A percentile compares a stretch with the other conserved stretches of the same genome.
Conservation (phyloP, 2,329 filamentous ascomycete genomes). For the Monosporascus sp. region DNA sequence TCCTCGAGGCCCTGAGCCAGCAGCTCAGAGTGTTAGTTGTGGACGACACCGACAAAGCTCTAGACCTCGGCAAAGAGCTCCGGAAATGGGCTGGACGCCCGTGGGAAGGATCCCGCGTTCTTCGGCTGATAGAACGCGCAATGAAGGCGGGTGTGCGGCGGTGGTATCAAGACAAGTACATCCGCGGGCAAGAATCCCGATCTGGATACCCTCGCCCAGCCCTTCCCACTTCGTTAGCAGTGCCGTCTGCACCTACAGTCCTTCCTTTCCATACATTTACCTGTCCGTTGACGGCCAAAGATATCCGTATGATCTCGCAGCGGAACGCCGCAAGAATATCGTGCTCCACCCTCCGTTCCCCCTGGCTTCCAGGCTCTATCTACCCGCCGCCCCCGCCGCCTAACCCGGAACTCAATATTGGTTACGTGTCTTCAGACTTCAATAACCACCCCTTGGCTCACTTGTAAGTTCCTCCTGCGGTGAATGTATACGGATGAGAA, state of each 20-base stretch:
- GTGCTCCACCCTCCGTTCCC: conserved; percentile 75
- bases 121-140: conserved; percentile 79
- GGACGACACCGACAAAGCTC: conserved; percentile 24
- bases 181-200: conserved; percentile 52
- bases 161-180: conserved; percentile 81
- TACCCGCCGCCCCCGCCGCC: conserved; percentile 84
- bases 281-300: conserved; percentile 82
- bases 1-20: conserved; percentile 44
- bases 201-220: conserved; percentile 65
- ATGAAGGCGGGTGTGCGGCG: conserved; percentile 72
- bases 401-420: conserved; percentile 76
- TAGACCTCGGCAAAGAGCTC: conserved; percentile 36
- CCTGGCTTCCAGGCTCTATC: conserved; percentile 78
- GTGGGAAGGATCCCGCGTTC: conserved; percentile 83
- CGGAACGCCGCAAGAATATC: conserved; percentile 91
- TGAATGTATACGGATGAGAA: not conserved
- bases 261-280: conserved; percentile 98
- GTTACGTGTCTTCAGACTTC: conserved; percentile 97
- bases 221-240: conserved; percentile 64
- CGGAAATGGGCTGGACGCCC: conserved; percentile 63
- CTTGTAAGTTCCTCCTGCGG: conserved; percentile 44
- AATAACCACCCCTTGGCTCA: conserved; percentile 97
- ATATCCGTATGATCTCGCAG: conserved; percentile 91
- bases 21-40: conserved; percentile 38
- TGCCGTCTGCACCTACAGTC: conserved; percentile 88